These are phyloP conservation scores for Alliaria petiolata DNA, from an alignment of 345 rosid species.

Conservation along the genomic window DNA sequence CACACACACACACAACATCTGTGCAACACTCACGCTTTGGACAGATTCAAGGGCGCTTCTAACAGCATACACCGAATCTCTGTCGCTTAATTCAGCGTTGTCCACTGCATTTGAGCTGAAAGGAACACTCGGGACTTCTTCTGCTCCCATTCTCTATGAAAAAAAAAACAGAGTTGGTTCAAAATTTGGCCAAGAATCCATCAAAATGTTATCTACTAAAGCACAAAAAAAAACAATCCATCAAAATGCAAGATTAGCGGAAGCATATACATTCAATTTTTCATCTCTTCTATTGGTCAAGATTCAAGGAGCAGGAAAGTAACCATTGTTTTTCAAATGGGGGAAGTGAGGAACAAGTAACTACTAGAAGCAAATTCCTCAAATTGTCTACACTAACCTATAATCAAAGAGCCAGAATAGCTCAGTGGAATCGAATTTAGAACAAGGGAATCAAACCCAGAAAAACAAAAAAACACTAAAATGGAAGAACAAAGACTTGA, in stretches of 20 bases:
- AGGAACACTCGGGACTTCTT: conserved; percentile 6
- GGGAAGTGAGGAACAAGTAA: background rate
- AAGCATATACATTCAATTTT: no score
- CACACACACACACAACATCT: background rate
- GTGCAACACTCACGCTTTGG: conserved; percentile 29
- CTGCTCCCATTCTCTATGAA: conserved; percentile 27
- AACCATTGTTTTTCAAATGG: background rate
- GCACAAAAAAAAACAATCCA: conserved; percentile 1
- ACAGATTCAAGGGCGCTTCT: conserved; percentile 47
- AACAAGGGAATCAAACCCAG: background rate
- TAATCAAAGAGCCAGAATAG: no score
- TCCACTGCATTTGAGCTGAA: conserved; percentile 20
- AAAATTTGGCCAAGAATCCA: background rate
- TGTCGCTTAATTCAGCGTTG: conserved; percentile 39
- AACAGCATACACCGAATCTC: conserved; percentile 40
- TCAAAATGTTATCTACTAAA: background rate
- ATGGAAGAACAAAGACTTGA: no score
- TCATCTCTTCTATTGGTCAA: no score
- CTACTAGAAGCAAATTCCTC: background rate
- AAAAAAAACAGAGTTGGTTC: background rate
- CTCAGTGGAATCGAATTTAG: background rate
- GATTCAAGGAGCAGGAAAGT: background rate
- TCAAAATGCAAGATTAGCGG: background rate
- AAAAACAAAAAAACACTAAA: background rate
- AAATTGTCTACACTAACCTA: background rate